Percentiles rank a stretch among this genome's conserved stretches.
Evolutionary conservation across 169 alveolate species (phyloP).

Genomic region (Blepharisma undulans): DNA sequence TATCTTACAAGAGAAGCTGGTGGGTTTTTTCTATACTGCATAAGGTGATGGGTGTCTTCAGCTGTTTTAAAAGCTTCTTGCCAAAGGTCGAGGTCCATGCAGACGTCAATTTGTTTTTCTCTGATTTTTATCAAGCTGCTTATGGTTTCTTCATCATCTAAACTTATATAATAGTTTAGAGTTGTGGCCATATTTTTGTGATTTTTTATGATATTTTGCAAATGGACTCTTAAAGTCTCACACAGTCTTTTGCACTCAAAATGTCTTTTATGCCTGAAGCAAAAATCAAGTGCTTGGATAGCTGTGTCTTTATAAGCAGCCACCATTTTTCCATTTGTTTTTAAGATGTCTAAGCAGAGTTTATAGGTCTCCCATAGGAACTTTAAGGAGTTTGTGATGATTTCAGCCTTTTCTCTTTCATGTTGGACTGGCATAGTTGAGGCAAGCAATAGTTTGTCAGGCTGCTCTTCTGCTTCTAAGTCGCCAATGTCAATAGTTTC

Average conservation of each 20-base stretch:
- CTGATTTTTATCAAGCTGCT: constrained; percentile 84
- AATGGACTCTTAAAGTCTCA: constrained; percentile 92
- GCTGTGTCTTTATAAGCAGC: constrained; percentile 95
- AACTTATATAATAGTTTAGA: constrained; percentile 47
- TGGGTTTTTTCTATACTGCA: constrained; percentile 70
- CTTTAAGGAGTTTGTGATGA: constrained; percentile 68
- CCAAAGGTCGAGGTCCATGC: constrained; percentile 94
- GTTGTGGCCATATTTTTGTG: constrained; percentile 70
- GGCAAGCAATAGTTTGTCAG: constrained; percentile 55
- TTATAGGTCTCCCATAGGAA: constrained; percentile 95
- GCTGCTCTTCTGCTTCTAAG: constrained; percentile 58
- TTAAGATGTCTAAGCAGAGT: constrained; percentile 92
- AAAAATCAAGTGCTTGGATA: constrained; percentile 90
- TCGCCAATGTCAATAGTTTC: constrained; percentile 25
- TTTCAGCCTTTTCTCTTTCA: constrained; percentile 55
- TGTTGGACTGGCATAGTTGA: constrained; percentile 33
- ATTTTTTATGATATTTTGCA: constrained; percentile 85
- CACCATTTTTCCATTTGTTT: constrained; percentile 94
- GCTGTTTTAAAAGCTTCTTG: constrained; percentile 94
- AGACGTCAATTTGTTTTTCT: constrained; percentile 91
- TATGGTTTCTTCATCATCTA: constrained; percentile 61
- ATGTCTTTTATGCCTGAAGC: constrained; percentile 91
- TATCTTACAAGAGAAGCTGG: constrained; percentile 84
- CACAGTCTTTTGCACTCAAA: constrained; percentile 93
- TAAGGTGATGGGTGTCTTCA: constrained; percentile 90